A percentile compares a stretch with the other conserved stretches of the same genome.
These are phyloP conservation scores for Seiridium unicorne DNA, from an alignment of 2,329 filamentous ascomycete species.

Conservation along the genomic window DNA sequence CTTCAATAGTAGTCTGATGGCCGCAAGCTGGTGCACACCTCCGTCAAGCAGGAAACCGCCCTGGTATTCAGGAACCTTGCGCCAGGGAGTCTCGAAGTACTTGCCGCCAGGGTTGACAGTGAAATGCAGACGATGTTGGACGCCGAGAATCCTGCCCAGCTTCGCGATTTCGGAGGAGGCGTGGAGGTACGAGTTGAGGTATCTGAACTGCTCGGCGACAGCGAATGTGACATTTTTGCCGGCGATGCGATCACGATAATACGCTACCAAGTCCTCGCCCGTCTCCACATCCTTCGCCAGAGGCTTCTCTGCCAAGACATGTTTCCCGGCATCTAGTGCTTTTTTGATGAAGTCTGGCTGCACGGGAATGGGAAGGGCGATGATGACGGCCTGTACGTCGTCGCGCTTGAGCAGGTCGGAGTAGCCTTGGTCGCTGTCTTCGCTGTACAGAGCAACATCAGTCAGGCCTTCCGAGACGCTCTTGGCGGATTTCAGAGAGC, in stretches of 20 bases:
- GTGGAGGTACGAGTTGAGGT: slow-evolving; percentile 52
- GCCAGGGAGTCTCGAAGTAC: slow-evolving; percentile 58
- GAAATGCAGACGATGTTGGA: slow-evolving; percentile 38
- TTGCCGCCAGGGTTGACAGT: slow-evolving; percentile 36
- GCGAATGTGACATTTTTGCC: slow-evolving; percentile 44
- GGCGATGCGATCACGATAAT: slow-evolving; percentile 26
- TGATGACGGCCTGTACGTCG: slow-evolving; percentile 43
- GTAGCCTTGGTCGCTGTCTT: slow-evolving; percentile 28
- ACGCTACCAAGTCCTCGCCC: slow-evolving; percentile 38
- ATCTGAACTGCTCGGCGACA: slow-evolving; percentile 75
- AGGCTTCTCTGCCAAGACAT: slow-evolving; percentile 70
- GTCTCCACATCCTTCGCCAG: slow-evolving; percentile 57
- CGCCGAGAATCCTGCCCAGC: slow-evolving; percentile 54
- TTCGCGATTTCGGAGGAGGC: slow-evolving; percentile 47
- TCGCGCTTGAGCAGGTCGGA: slow-evolving; percentile 42
- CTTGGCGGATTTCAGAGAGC: slow-evolving; percentile 47
- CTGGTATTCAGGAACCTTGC: slow-evolving; percentile 67
- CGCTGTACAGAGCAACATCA: slow-evolving; percentile 25
- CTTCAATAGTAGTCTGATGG: slow-evolving; percentile 54
- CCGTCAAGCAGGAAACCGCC: slow-evolving; percentile 76
- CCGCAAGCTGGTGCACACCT: slow-evolving; percentile 71
- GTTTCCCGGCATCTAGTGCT: slow-evolving; percentile 63
- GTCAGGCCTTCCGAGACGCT: slow-evolving; percentile 22
- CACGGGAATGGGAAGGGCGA: slow-evolving; percentile 54
- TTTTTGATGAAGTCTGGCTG: slow-evolving; percentile 59